phyloP scores from a whole-genome alignment of 495 filamentous ascomycete species.

The Penicillium antarcticum region DNA sequence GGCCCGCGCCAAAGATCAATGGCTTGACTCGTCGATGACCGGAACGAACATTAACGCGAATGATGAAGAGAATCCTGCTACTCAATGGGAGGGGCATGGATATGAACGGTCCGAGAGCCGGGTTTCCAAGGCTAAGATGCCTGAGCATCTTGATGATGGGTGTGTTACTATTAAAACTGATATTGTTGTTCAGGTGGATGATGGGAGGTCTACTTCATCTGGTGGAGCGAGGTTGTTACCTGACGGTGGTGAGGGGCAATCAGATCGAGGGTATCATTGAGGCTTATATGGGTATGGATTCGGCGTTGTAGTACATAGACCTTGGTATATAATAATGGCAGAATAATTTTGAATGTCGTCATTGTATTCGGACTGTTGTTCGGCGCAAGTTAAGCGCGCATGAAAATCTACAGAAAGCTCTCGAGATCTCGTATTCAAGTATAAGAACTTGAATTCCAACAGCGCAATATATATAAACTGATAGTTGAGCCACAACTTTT shows the following conservation, averaged over 20 bases:
- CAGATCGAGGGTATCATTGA: not conserved
- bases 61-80: conserved; percentile 15
- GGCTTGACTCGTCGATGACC: conserved; percentile 17
- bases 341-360: not conserved
- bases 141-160: conserved; percentile 16
- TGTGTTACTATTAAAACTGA: conserved; percentile 30
- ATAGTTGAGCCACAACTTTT: no score
- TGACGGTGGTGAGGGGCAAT: conserved; percentile 5
- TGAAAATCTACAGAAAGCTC: no score
- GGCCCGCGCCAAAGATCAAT: conserved; percentile 7
- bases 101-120: conserved; percentile 16
- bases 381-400: no score
- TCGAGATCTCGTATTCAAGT: no score
- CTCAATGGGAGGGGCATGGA: conserved; percentile 9
- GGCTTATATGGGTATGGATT: not conserved
- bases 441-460: no score
- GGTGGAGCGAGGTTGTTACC: conserved; percentile 17
- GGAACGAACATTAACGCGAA: conserved; percentile 3
- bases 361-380: no score
- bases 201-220: conserved; percentile 18
- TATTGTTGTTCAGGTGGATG: conserved; percentile 29
- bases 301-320: not conserved
- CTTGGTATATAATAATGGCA: not conserved
- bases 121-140: conserved; percentile 13
- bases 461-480: no score